Conservation (phyloP, 1,284 basidiomycete species). For the Porodaedalea pini region DNA sequence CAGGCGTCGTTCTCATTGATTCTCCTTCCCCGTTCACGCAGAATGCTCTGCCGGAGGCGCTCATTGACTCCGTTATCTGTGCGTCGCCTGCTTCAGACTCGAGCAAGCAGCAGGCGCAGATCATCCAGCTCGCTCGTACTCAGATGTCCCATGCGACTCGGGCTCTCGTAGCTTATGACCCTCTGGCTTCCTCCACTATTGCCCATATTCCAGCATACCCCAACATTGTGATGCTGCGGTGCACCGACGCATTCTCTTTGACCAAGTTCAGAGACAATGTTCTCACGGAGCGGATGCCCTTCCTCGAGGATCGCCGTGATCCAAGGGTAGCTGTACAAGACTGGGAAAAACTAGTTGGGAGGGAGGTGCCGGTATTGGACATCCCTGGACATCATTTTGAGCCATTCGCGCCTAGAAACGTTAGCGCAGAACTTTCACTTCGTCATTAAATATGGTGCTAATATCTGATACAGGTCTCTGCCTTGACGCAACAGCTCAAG, state of each 20-base stretch:
- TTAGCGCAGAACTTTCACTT: constrained; percentile 35
- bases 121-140: constrained; percentile 24
- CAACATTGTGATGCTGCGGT: constrained; percentile 19
- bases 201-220: neutral
- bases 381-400: constrained; percentile 68
- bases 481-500: constrained; percentile 12
- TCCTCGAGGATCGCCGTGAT: constrained; percentile 48
- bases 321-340: constrained; percentile 33
- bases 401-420: constrained; percentile 50
- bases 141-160: constrained; percentile 44
- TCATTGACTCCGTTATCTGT: constrained; percentile 38
- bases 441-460: neutral
- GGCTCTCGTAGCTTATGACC: constrained; percentile 40
- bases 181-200: constrained; percentile 24
- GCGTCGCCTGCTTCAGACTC: constrained; percentile 25
- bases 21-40: constrained; percentile 52
- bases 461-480: neutral
- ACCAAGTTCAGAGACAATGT: constrained; percentile 7
- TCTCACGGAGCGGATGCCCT: constrained; percentile 37
- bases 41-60: constrained; percentile 43
- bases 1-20: constrained; percentile 64
- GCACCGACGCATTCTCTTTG: constrained; percentile 9
- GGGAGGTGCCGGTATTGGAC: constrained; percentile 42
- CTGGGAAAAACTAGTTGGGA: constrained; percentile 47
- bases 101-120: constrained; percentile 22